phyloP scores from a whole-genome alignment of 768 basidiomycete genomes.

The Naganishia randhawae region DNA sequence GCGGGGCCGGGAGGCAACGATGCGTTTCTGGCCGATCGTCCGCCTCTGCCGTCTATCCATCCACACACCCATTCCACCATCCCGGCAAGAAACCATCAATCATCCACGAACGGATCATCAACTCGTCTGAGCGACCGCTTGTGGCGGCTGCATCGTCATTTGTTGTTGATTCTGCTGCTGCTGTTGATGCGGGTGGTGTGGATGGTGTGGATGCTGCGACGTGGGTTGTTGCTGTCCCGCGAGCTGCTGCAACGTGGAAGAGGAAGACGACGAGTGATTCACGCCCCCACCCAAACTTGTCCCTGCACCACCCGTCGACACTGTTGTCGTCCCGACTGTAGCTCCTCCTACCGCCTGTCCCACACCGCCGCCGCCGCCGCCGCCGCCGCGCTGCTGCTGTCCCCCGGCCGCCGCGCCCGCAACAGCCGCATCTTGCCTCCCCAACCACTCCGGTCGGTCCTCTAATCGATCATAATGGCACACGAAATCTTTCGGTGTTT shows the following conservation, averaged over 20 bases:
- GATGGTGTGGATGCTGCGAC: slow-evolving; percentile 18
- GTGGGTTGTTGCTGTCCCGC: slow-evolving; percentile 11
- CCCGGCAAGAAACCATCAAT: no score
- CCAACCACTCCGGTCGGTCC: slow-evolving; percentile 27
- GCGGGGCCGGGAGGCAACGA: not conserved
- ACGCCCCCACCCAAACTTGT: not conserved
- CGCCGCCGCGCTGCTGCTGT: not conserved
- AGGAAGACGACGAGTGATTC: not conserved
- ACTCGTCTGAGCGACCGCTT: not conserved
- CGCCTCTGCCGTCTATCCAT: no score
- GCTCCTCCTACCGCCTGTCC: not conserved
- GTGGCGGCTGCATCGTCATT: no score
- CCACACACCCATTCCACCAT: no score
- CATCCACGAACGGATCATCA: no score
- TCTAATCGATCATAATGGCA: slow-evolving; percentile 27
- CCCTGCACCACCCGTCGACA: no score
- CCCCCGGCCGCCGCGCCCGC: no score
- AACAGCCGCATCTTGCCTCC: slow-evolving; percentile 1
- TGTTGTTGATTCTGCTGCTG: slow-evolving; percentile 6
- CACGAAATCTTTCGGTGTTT: slow-evolving; percentile 45
- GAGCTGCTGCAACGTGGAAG: not conserved
- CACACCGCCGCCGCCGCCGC: not conserved
- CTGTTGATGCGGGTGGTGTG: slow-evolving; percentile 12
- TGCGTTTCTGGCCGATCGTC: no score
- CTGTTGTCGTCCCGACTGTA: no score